Conservation (phyloP, 495 filamentous ascomycete species). For the Copromyces sp. region DNA sequence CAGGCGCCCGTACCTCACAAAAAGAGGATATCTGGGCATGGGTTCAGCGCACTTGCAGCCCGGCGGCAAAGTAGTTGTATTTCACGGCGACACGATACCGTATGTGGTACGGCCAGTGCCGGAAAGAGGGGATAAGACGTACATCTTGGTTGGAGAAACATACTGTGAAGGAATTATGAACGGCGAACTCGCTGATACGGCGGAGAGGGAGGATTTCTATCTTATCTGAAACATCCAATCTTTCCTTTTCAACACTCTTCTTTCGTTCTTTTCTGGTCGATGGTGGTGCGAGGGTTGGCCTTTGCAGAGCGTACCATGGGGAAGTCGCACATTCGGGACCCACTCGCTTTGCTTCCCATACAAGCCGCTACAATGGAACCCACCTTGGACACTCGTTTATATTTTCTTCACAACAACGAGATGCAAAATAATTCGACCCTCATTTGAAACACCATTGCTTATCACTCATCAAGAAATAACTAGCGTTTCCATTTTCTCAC, state of each 20-base stretch:
- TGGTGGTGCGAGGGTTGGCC: background rate
- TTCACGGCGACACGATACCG: slow-evolving; percentile 6
- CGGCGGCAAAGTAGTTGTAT: slow-evolving; percentile 10
- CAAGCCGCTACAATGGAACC: background rate
- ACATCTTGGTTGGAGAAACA: slow-evolving; percentile 6
- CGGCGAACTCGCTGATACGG: background rate
- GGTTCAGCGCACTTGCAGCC: background rate
- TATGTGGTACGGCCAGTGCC: slow-evolving; percentile 7
- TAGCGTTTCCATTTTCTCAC: background rate
- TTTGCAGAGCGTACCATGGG: background rate
- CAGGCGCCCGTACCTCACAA: slow-evolving; percentile 6
- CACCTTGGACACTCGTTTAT: background rate
- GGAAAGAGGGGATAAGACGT: background rate
- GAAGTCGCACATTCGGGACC: background rate
- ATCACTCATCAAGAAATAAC: accelerated
- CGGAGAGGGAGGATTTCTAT: background rate
- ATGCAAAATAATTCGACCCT: background rate
- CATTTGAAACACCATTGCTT: background rate
- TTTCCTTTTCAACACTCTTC: background rate
- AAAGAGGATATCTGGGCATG: slow-evolving; percentile 8
- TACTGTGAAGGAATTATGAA: slow-evolving; percentile 12
- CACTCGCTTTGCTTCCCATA: background rate
- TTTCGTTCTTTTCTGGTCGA: background rate
- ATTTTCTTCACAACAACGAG: background rate
- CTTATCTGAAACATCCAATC: background rate